phyloP scores from a whole-genome alignment of 768 basidiomycete species.

The Naganishia friedmannii region DNA sequence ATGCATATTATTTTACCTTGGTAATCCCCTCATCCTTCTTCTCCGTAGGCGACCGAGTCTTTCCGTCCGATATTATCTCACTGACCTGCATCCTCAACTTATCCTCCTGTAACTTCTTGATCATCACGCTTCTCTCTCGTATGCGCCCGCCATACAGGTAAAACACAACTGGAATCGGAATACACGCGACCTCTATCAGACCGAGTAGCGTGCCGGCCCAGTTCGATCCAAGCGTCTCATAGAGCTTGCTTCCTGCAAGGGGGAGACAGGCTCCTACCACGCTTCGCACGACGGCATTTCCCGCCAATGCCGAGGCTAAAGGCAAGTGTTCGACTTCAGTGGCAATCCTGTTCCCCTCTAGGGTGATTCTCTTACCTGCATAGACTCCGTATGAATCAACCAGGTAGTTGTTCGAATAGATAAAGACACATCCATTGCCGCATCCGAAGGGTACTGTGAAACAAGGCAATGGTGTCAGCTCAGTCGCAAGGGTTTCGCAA shows the following conservation, averaged over 20 bases:
- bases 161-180: constrained; percentile 40
- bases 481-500: too few relatives aligned
- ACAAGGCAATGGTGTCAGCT: neutral
- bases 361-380: constrained; percentile 59
- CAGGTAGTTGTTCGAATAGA: constrained; percentile 65
- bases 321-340: too few relatives aligned
- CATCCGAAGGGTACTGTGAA: constrained; percentile 4
- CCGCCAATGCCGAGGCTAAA: constrained; percentile 53
- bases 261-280: constrained; percentile 36
- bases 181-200: constrained; percentile 37
- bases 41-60: neutral
- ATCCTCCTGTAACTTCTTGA: constrained; percentile 20
- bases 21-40: neutral
- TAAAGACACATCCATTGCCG: constrained; percentile 63
- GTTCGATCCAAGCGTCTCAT: constrained; percentile 45
- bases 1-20: neutral
- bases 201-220: constrained; percentile 41
- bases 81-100: constrained; percentile 12
- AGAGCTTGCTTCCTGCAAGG: constrained; percentile 38
- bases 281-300: constrained; percentile 66
- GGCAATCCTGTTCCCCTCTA: too few relatives aligned
- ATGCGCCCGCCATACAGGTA: constrained; percentile 36
- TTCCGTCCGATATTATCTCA: constrained; percentile 8
- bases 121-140: constrained; percentile 29
- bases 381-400: constrained; percentile 69